Conservation (phyloP, 306 rosid species). For the Begonia masoniana region DNA sequence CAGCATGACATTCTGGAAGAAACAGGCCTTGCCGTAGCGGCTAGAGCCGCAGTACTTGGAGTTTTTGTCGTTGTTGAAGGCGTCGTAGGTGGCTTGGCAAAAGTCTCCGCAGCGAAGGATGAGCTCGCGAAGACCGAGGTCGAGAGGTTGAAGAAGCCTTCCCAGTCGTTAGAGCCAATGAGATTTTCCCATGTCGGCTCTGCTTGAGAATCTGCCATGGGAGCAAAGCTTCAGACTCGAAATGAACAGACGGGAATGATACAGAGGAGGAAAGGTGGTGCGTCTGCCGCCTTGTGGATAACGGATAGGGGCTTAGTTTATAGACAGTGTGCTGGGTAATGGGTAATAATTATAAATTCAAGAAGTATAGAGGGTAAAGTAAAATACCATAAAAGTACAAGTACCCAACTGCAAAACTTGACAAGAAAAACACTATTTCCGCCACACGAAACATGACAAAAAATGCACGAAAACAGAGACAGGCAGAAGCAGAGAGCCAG, state of each 20-base stretch:
- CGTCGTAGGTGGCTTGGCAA: conserved; percentile 58
- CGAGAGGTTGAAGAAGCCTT: conserved; percentile 39
- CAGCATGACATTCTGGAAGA: conserved; percentile 49
- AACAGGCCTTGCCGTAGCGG: conserved; percentile 41
- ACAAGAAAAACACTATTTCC: conserved; percentile 12
- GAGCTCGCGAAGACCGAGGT: conserved; percentile 35
- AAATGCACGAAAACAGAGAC: conserved; percentile 3
- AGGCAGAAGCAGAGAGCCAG: conserved; percentile 2
- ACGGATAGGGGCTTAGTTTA: too few species aligned
- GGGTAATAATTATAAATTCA: neutral
- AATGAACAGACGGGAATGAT: too few species aligned
- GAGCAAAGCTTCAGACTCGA: too few species aligned
- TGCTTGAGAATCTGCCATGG: too few species aligned
- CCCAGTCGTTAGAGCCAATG: conserved; percentile 40
- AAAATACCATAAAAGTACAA: neutral
- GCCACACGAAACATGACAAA: conserved; percentile 32
- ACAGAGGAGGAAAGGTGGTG: too few species aligned
- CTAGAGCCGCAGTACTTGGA: conserved; percentile 54
- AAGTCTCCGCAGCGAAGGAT: conserved; percentile 60
- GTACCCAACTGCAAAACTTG: conserved; percentile 12
- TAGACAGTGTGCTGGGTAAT: too few species aligned
- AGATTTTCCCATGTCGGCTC: conserved; percentile 33
- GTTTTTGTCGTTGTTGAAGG: conserved; percentile 57
- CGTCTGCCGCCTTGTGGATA: too few species aligned
- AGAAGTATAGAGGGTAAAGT: neutral